These are phyloP conservation scores for Pestalotiopsis sp. DNA, from an alignment of 2,329 filamentous ascomycete species.

Conservation along the genomic window DNA sequence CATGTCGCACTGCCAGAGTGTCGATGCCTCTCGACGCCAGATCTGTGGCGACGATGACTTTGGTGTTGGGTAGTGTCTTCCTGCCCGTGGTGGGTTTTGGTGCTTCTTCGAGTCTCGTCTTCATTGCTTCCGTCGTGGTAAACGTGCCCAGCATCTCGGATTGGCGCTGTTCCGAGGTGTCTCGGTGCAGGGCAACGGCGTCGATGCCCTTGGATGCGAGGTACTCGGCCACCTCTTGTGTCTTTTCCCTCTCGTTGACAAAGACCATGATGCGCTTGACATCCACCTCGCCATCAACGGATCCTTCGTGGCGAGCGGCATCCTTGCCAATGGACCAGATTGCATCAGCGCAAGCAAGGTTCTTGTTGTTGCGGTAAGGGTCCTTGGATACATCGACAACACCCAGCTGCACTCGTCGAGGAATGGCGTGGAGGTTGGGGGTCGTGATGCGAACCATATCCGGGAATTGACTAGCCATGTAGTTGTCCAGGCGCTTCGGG, in stretches of 20 bases:
- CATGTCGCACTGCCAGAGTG: conserved; percentile 86
- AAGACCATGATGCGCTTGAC: conserved; percentile 91
- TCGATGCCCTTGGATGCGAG: conserved; percentile 85
- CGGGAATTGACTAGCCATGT: conserved; percentile 81
- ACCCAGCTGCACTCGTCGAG: conserved; percentile 88
- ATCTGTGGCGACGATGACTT: conserved; percentile 93
- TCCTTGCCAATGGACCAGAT: conserved; percentile 93
- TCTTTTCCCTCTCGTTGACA: conserved; percentile 93
- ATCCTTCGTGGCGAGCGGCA: conserved; percentile 59
- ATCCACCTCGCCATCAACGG: conserved; percentile 59
- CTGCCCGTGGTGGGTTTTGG: conserved; percentile 25
- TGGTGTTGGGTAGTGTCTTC: conserved; percentile 72
- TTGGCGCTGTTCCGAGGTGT: conserved; percentile 78
- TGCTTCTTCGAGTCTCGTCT: conserved; percentile 16
- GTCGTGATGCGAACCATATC: conserved; percentile 86
- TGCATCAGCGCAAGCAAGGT: conserved; percentile 89
- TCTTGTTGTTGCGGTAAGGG: conserved; percentile 92
- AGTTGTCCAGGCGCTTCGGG: conserved; percentile 83
- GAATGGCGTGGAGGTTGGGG: conserved; percentile 94
- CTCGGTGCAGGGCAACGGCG: conserved; percentile 81
- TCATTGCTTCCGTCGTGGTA: conserved; percentile 53
- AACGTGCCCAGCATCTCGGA: conserved; percentile 78
- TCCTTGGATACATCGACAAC: conserved; percentile 90
- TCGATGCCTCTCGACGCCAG: conserved; percentile 92
- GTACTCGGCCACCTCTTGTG: conserved; percentile 78